Evolutionary conservation across 2,329 filamentous ascomycete genomes (phyloP).

Genomic region (Sporothrix globosa): DNA sequence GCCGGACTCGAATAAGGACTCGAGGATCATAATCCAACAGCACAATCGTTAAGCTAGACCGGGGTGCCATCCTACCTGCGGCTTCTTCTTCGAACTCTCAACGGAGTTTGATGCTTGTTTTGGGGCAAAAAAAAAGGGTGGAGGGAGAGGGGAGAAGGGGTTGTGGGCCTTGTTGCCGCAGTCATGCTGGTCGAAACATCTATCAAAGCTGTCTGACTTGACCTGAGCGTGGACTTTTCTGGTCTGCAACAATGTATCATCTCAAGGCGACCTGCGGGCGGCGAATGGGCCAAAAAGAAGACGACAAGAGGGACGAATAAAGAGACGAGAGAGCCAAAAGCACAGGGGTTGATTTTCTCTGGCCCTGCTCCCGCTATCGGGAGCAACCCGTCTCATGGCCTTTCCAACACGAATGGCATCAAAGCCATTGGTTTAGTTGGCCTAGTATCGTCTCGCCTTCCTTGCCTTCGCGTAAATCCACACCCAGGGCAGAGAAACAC

Average conservation of each 20-base stretch:
- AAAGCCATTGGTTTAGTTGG: slow-evolving; percentile 25
- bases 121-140: slow-evolving; percentile 40
- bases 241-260: slow-evolving; percentile 30
- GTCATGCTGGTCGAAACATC: slow-evolving; percentile 49
- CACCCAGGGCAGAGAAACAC: slow-evolving; percentile 20
- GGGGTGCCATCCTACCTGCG: background rate
- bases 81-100: slow-evolving; percentile 34
- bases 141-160: slow-evolving; percentile 34
- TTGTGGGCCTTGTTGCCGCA: slow-evolving; percentile 43
- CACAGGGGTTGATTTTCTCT: slow-evolving; percentile 29
- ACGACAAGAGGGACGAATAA: slow-evolving; percentile 8
- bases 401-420: slow-evolving; percentile 29
- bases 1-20: background rate
- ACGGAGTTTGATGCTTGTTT: slow-evolving; percentile 54
- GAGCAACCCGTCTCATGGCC: slow-evolving; percentile 32
- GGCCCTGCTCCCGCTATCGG: slow-evolving; percentile 32
- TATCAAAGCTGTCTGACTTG: slow-evolving; percentile 31
- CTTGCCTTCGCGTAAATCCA: slow-evolving; percentile 25
- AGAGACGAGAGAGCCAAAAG: background rate
- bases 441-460: slow-evolving; percentile 14
- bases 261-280: slow-evolving; percentile 14
- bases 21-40: slow-evolving; percentile 9
- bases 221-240: slow-evolving; percentile 15
- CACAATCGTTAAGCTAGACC: background rate
- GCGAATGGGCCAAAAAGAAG: slow-evolving; percentile 8